Base-by-base conservation (phyloP, 2,329 filamentous ascomycete species). In the Zasmidium cellare region DNA sequence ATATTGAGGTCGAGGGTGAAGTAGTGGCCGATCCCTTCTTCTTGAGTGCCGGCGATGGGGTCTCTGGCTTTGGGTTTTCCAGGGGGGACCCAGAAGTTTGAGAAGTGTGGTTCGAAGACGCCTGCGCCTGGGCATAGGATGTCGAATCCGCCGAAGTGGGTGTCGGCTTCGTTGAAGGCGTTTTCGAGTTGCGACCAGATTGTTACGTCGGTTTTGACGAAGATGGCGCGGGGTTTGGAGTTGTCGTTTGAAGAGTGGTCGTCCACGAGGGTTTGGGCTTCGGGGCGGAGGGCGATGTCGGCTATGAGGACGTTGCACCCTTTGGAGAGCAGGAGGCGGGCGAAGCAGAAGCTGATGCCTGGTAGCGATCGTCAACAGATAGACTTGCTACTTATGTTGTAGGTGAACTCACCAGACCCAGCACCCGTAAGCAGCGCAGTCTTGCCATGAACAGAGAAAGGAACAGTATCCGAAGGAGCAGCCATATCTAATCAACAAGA, bases 121-220 rank as follows among this genome's bases (percentile, higher is more conserved):
- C 79, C 79, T 2, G 79, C 79, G 18, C 79, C 78, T 0, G 79
- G 79, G 53, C 78, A 79, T 14, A 80, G 75, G 46, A 82, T 75
- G 56, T 82, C 79, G 3, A 76, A 65, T 19, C 65, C 67, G 2
- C 79, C 79, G 55, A 83, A 82, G 53, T 79, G 74, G 47, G 71
- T 67, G 56, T 78, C 74, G 2, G 80, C 80, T 12, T 78, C 74
- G 28, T 76, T 70, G 60, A 83, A 83, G 74, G 81, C 78, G 19
- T 71, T 68, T 57, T 79, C 73, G 3, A 84, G 73, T 49, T 83
- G 75, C 3, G 67, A 57, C 81, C 81, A 84, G 18, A 77, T 73
- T 3, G 72, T 76, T 2, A 83, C 81, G 63, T 82, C 75, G 1
- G 79, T 79, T 60, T 76, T 70, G 20, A 75, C 67, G 60, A 79